A percentile compares a stretch with the other conserved stretches of the same genome.
Conservation (phyloP, 345 rosid genomes). For the Abelmoschus esculentus region DNA sequence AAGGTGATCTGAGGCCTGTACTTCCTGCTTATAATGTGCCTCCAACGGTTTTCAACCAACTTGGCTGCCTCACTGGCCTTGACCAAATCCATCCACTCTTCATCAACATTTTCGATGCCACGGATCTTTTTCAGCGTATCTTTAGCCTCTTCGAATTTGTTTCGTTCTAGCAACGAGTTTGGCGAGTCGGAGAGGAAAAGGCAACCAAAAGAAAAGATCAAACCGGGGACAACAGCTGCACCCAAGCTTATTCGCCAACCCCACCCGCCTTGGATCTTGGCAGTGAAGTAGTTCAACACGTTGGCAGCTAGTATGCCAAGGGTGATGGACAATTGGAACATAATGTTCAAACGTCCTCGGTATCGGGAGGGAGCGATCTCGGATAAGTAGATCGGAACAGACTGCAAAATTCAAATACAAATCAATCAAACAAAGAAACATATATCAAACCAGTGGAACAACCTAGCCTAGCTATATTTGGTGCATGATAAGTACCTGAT, state of each 20-base stretch:
- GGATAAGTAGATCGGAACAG: constrained; percentile 88
- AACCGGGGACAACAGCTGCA: constrained; percentile 85
- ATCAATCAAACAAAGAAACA: not conserved
- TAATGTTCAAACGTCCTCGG: constrained; percentile 82
- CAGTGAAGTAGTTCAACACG: constrained; percentile 62
- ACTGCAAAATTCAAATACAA: constrained; percentile 42
- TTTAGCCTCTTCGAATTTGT: constrained; percentile 49
- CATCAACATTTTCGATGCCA: constrained; percentile 54
- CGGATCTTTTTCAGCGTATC: constrained; percentile 47
- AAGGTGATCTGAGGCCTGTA: constrained; percentile 72
- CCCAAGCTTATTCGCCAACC: constrained; percentile 96
- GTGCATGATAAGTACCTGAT: constrained; percentile 48
- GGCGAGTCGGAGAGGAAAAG: constrained; percentile 83
- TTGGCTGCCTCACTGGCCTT: constrained; percentile 68
- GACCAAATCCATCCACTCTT: constrained; percentile 63
- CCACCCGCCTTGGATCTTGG: constrained; percentile 65
- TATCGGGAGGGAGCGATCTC: constrained; percentile 91
- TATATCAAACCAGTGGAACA: no score
- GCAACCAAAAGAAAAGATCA: constrained; percentile 67
- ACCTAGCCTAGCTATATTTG: no score
- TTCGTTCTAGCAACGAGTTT: constrained; percentile 86
- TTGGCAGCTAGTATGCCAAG: constrained; percentile 74
- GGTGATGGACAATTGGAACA: constrained; percentile 89
- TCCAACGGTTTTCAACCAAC: constrained; percentile 66
- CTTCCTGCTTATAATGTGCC: constrained; percentile 55